Conservation (phyloP, 192 early-diverging fungal genomes). For the Coemansia nantahalensis region DNA sequence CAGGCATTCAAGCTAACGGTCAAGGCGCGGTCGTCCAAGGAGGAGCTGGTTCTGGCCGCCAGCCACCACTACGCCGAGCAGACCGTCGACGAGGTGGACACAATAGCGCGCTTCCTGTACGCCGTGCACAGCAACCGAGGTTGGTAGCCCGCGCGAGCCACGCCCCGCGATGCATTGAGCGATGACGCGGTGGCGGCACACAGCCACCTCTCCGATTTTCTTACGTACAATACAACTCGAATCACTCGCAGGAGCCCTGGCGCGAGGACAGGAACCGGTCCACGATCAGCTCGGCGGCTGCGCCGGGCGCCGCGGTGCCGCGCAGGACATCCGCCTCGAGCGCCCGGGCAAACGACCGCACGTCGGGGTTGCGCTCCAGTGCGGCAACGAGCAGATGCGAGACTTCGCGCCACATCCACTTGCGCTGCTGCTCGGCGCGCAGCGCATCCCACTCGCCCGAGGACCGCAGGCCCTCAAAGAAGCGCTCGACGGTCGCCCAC, state of each 20-base stretch:
- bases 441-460: conserved; percentile 35
- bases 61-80: conserved; percentile 40
- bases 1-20: conserved; percentile 54
- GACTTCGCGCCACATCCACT: conserved; percentile 51
- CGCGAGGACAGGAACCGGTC: conserved; percentile 22
- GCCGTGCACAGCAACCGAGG: conserved; percentile 48
- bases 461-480: conserved; percentile 13
- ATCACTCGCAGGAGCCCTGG: neutral
- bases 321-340: conserved; percentile 12
- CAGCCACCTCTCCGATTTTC: too few species aligned
- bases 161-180: neutral
- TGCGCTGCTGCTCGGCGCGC: conserved; percentile 27
- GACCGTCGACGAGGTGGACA: conserved; percentile 52
- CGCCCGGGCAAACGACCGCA: conserved; percentile 10
- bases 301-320: conserved; percentile 20
- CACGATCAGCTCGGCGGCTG: conserved; percentile 38
- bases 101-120: conserved; percentile 54
- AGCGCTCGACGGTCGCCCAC: conserved; percentile 23
- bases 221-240: too few species aligned
- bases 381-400: conserved; percentile 18
- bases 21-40: conserved; percentile 53
- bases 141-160: neutral
- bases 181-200: too few species aligned
- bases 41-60: conserved; percentile 46
- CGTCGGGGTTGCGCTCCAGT: conserved; percentile 10